Percentiles rank a stretch among this genome's conserved stretches.
Evolutionary conservation across 1,284 basidiomycete genomes (phyloP).

Genomic region (Crepidotus sp.): DNA sequence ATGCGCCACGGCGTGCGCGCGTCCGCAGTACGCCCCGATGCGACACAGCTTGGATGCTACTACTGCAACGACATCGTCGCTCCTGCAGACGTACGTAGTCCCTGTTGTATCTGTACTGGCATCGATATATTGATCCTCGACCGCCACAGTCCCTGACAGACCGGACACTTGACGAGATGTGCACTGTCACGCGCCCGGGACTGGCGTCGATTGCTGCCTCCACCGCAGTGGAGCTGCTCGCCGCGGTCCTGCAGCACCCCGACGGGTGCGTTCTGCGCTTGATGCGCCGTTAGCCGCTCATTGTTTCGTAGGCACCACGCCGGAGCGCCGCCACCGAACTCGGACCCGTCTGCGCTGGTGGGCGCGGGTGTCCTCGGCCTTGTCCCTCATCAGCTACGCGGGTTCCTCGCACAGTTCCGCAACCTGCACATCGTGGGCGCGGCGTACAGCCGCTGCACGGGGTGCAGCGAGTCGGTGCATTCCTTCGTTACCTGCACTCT

Average conservation of each 20-base stretch:
- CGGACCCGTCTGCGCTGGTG: slow-evolving; percentile 27
- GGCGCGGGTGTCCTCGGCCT: slow-evolving; percentile 63
- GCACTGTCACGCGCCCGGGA: slow-evolving; percentile 96
- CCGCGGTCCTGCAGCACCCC: slow-evolving; percentile 86
- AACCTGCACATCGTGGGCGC: slow-evolving; percentile 79
- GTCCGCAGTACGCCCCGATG: slow-evolving; percentile 28
- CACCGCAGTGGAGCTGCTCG: slow-evolving; percentile 86
- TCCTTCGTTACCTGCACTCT: not conserved
- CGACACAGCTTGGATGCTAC: slow-evolving; percentile 76
- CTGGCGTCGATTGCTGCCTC: slow-evolving; percentile 89
- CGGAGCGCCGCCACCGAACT: slow-evolving; percentile 49
- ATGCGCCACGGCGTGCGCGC: slow-evolving; percentile 87
- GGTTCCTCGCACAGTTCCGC: slow-evolving; percentile 80
- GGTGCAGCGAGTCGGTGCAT: slow-evolving; percentile 73
- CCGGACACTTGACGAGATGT: slow-evolving; percentile 97
- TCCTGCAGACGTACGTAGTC: slow-evolving; percentile 72
- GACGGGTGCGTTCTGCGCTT: slow-evolving; percentile 49
- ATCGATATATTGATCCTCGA: not conserved
- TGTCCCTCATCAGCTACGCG: slow-evolving; percentile 92
- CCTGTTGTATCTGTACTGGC: not conserved
- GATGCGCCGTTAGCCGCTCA: not conserved
- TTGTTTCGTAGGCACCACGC: slow-evolving; percentile 46
- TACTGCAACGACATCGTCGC: slow-evolving; percentile 99
- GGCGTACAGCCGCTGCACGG: slow-evolving; percentile 86
- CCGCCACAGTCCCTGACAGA: slow-evolving; percentile 76